A percentile compares a stretch with the other conserved stretches of the same genome.
phyloP scores from a whole-genome alignment of 2,329 filamentous ascomycete genomes.

The Trichoderma afroharzianum region DNA sequence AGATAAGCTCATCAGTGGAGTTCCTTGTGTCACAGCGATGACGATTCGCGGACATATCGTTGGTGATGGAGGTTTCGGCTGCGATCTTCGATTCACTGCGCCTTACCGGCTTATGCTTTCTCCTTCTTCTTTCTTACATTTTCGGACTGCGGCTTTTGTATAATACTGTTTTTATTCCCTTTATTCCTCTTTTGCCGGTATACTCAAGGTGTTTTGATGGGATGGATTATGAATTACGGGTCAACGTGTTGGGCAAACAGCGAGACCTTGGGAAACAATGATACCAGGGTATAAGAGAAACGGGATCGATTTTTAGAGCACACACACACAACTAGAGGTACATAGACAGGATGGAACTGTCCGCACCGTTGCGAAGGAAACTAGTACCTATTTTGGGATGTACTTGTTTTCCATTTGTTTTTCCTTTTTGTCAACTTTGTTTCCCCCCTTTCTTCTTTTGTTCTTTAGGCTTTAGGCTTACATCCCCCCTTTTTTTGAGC shows the following conservation, averaged over 20 bases:
- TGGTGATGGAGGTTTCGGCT: constrained; percentile 1
- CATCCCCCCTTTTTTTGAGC: not conserved
- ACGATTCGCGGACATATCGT: constrained; percentile 15
- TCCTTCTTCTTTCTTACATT: not conserved
- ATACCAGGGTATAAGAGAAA: constrained; percentile 8
- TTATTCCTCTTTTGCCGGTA: not conserved
- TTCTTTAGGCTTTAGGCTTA: not conserved
- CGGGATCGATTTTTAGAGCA: constrained; percentile 10
- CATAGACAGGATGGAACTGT: constrained; percentile 12
- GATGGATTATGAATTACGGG: constrained; percentile 12
- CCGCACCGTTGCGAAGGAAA: constrained; percentile 3
- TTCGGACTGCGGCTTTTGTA: constrained; percentile 5
- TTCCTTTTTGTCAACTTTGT: not conserved
- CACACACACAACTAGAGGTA: constrained; percentile 6
- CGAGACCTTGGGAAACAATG: not conserved
- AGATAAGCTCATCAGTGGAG: not conserved
- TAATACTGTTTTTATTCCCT: not conserved
- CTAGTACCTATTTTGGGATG: not conserved
- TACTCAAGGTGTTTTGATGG: not conserved
- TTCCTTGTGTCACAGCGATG: constrained; percentile 11
- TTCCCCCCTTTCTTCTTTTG: not conserved
- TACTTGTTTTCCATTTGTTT: not conserved
- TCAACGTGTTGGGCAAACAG: not conserved
- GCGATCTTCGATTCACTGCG: not conserved
- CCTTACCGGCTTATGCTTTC: not conserved